Base-by-base conservation (phyloP, 2,329 filamentous ascomycete species). In the Sordariomycetes sp. region DNA sequence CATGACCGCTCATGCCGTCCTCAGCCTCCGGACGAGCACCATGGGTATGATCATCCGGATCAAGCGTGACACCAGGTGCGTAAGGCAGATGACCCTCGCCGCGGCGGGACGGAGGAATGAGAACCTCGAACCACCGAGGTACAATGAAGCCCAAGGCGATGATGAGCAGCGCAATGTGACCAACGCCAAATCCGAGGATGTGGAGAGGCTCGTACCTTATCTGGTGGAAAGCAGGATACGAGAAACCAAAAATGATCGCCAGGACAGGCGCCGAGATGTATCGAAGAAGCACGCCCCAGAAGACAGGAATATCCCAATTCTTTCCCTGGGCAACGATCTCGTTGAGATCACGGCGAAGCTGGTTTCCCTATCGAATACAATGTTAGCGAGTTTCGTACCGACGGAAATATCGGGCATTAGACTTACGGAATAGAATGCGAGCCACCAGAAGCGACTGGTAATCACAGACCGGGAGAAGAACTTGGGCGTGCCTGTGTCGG, bases 361-460 rank as follows among this genome's bases (percentile, higher is more conserved):
- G 79, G 60, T 81, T 77, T 54, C 77, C 78, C 76, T 80, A 55
- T 68, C 35, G 13, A 32, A 36, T 3, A 10, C 10, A 13, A 15
- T 32, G 51, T 53, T 25, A 53, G 51, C 25, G n/a, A n/a, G 51
- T 4, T 3, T 53, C 51, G 6, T n/a, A 22, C 24, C 20, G 24
- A 36, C 15, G 52, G 25, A 22, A 50, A 8, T 22, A 60, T 10
- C 6, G 17, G 10, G 10, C 45, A 50, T 50, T 10, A 20, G 22
- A 20, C 75, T 67, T 71, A 80, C 78, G n/a, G 78, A 82, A 65
- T 82, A 82, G 60, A 80, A 78, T 0, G 70, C 68, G 36, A 81
- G 62, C 59, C 75, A 82, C 76, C 77, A 82, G 52, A 80, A 72
- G 1, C 70, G 70, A 42, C 67, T 65, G 1, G 71, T 39, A 25